A percentile compares a stretch with the other conserved stretches of the same genome.
These are phyloP conservation scores for Dactylellina drechsleri DNA, from an alignment of 2,329 filamentous ascomycete genomes.

Conservation along the genomic window DNA sequence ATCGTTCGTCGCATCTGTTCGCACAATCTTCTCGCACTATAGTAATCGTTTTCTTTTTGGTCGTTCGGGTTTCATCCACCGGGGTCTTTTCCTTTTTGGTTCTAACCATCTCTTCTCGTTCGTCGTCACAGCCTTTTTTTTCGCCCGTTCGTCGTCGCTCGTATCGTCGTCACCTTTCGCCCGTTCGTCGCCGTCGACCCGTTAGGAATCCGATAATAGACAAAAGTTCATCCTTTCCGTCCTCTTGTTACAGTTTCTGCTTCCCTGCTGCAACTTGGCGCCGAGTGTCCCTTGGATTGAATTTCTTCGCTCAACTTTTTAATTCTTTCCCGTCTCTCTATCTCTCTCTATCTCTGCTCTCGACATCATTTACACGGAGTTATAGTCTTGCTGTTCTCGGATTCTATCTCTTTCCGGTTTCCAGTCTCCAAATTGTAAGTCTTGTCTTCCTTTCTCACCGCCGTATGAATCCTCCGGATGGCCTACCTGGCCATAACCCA, in stretches of 20 bases:
- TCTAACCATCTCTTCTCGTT: constrained; percentile 41
- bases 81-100: too few species aligned
- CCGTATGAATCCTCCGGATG: not conserved
- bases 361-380: constrained; percentile 56
- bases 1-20: constrained; percentile 55
- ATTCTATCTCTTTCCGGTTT: constrained; percentile 54
- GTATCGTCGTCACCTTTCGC: constrained; percentile 22
- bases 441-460: constrained; percentile 11
- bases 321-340: constrained; percentile 43
- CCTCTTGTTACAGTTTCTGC: constrained; percentile 56
- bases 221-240: constrained; percentile 56
- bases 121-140: constrained; percentile 49
- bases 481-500: too few species aligned
- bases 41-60: constrained; percentile 11
- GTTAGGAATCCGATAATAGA: constrained; percentile 55
- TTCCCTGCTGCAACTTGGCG: constrained; percentile 55
- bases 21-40: constrained; percentile 55
- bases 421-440: constrained; percentile 53
- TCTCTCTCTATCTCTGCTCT: constrained; percentile 21
- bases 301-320: constrained; percentile 43
- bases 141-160: constrained; percentile 33
- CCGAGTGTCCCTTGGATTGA: constrained; percentile 55
- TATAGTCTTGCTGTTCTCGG: constrained; percentile 55
- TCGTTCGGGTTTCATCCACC: constrained; percentile 20
- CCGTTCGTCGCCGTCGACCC: constrained; percentile 30